phyloP scores from a whole-genome alignment of 805 yeast genomes.

The Isabelozyma rhagii region DNA sequence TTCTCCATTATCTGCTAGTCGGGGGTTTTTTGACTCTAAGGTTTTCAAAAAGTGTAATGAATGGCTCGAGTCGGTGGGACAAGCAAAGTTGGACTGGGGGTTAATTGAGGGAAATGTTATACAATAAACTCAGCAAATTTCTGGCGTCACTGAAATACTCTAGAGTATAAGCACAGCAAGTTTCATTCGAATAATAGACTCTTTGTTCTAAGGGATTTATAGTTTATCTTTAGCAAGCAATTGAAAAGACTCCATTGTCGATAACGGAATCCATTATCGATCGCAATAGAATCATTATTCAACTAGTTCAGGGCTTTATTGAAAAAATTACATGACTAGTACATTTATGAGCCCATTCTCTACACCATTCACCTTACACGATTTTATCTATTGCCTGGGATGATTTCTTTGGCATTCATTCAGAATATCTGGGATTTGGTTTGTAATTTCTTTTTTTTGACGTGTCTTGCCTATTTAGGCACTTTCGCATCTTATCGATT shows the following conservation, averaged over 20 bases:
- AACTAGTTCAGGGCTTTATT: too few relatives aligned
- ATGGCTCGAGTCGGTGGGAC: slow-evolving; percentile 56
- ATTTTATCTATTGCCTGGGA: too few relatives aligned
- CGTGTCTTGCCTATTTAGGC: neutral
- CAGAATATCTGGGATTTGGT: too few relatives aligned
- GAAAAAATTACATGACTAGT: too few relatives aligned
- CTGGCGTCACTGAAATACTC: neutral
- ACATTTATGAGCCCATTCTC: too few relatives aligned
- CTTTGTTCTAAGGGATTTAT: neutral
- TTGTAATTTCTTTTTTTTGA: neutral
- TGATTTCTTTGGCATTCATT: too few relatives aligned
- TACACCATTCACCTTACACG: too few relatives aligned
- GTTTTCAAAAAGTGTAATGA: slow-evolving; percentile 76
- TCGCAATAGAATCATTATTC: too few relatives aligned
- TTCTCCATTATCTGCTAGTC: slow-evolving; percentile 85
- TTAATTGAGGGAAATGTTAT: slow-evolving; percentile 27
- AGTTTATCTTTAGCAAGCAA: too few relatives aligned
- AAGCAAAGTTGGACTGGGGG: slow-evolving; percentile 65
- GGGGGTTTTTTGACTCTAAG: slow-evolving; percentile 73
- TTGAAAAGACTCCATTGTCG: too few relatives aligned
- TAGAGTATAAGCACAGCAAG: neutral
- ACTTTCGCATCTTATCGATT: neutral
- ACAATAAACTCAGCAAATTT: neutral
- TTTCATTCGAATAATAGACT: neutral
- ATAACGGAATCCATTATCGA: too few relatives aligned